Evolutionary conservation across 164 flowering plant species (phyloP).

Genomic region (Brasenia schreberi): DNA sequence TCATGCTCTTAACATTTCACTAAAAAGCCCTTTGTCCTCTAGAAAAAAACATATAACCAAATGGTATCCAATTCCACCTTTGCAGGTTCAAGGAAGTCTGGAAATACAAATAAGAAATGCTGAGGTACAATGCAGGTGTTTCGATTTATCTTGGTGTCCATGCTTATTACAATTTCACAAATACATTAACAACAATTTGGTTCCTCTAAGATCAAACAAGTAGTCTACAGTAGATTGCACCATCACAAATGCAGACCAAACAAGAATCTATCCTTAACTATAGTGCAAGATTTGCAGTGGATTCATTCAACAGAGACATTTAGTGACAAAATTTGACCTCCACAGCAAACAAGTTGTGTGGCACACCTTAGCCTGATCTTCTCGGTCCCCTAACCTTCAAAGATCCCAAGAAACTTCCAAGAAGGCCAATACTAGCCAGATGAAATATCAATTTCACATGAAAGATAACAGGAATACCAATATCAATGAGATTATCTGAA

Average conservation of each 20-base stretch:
- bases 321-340: not conserved
- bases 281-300: not conserved
- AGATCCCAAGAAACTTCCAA: not conserved
- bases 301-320: not conserved
- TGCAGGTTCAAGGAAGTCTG: no score
- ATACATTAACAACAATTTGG: not conserved
- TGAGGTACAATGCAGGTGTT: no score
- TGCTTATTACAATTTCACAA: not conserved
- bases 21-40: no score
- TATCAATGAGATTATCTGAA: slow-evolving; percentile 21
- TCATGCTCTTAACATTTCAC: no score
- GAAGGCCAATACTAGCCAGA: not conserved
- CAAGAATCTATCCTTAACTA: not conserved
- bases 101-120: no score
- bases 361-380: not conserved
- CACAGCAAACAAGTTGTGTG: not conserved
- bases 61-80: no score
- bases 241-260: not conserved
- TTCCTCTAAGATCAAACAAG: not conserved
- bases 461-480: slow-evolving; percentile 22
- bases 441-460: not conserved
- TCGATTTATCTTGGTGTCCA: no score
- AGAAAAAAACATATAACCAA: no score
- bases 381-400: not conserved
- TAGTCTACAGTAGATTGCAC: not conserved